Conservation (phyloP, 108 stramenopile genomes). For the Mayamaea pseudoterrestris region DNA sequence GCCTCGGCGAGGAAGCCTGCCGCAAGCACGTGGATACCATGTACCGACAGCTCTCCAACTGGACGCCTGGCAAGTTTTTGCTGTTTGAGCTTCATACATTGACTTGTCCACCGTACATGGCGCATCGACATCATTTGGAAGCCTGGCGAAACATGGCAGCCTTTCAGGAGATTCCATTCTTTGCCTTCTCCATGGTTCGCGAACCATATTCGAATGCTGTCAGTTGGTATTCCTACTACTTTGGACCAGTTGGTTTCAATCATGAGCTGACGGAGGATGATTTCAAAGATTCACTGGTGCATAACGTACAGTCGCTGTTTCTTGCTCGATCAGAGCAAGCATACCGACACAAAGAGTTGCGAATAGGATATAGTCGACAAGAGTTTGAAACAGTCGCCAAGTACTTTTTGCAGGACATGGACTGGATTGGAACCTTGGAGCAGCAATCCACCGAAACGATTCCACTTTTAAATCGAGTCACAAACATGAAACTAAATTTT, state of each 20-base stretch:
- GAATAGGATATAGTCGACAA: too few species aligned
- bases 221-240: background rate
- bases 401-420: slow-evolving; percentile 1
- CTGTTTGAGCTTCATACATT: too few species aligned
- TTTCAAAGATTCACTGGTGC: background rate
- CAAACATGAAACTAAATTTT: too few species aligned
- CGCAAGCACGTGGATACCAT: too few species aligned
- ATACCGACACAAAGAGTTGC: too few species aligned
- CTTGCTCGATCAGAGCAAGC: slow-evolving; percentile 1
- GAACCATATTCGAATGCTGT: slow-evolving; percentile 3
- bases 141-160: background rate
- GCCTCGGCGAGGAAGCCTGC: too few species aligned
- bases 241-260: background rate
- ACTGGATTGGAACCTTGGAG: slow-evolving; percentile 5
- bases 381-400: background rate
- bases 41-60: too few species aligned
- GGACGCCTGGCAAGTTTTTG: too few species aligned
- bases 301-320: background rate
- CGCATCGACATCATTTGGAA: too few species aligned
- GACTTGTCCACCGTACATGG: too few species aligned
- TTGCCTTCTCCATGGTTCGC: background rate
- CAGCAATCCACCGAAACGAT: background rate
- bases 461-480: too few species aligned
- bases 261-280: background rate
- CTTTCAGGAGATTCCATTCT: background rate